Evolutionary conservation across 1,139 yeast genomes (phyloP).

Genomic region (Yamadazyma siamensis): DNA sequence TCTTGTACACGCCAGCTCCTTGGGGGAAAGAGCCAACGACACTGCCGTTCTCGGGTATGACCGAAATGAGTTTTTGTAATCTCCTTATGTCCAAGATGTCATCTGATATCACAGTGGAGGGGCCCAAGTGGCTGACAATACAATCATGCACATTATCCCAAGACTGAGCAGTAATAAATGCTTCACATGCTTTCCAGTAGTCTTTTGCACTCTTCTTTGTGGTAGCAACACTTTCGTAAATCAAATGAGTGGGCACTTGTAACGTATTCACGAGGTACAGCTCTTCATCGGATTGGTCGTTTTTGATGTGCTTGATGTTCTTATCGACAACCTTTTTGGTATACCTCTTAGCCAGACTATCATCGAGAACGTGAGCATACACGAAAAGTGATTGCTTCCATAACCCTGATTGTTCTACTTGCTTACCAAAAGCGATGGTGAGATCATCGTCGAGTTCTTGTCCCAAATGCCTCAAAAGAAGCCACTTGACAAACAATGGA

Average conservation of each 20-base stretch:
- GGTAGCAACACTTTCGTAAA: conserved; percentile 54
- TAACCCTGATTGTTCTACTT: conserved; percentile 45
- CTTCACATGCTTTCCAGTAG: conserved; percentile 56
- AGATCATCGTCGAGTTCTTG: conserved; percentile 32
- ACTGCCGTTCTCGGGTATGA: conserved; percentile 45
- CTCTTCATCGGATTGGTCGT: conserved; percentile 24
- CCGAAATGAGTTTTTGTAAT: conserved; percentile 38
- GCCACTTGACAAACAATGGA: conserved; percentile 50
- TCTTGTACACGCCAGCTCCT: conserved; percentile 57
- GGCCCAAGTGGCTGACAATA: conserved; percentile 62
- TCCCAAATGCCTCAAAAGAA: conserved; percentile 43
- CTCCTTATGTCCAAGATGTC: conserved; percentile 27
- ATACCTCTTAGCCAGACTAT: conserved; percentile 33
- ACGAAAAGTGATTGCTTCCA: conserved; percentile 64
- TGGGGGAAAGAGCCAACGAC: conserved; percentile 54
- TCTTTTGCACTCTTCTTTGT: conserved; percentile 37
- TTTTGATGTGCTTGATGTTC: conserved; percentile 41
- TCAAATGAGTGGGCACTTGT: conserved; percentile 43
- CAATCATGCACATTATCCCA: conserved; percentile 65
- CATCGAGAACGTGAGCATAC: conserved; percentile 49
- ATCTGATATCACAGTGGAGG: conserved; percentile 53
- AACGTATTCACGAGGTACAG: conserved; percentile 31
- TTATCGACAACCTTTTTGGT: conserved; percentile 46
- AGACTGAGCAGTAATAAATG: conserved; percentile 58
- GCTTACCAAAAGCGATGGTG: conserved; percentile 49